phyloP scores from a whole-genome alignment of 2,329 filamentous ascomycete species.

The Trichophyton simii region DNA sequence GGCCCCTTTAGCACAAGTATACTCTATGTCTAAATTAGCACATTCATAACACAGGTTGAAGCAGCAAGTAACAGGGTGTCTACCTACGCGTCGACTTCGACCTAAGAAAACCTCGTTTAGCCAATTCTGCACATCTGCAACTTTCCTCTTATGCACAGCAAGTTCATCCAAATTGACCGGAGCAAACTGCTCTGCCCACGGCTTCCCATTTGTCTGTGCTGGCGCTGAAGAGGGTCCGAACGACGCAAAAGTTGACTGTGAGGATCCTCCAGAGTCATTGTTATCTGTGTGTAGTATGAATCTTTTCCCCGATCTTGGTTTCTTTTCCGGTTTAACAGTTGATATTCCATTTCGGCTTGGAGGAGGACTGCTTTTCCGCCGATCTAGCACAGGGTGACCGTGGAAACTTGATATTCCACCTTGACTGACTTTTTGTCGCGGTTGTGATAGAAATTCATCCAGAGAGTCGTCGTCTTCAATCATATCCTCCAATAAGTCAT shows the following conservation, averaged over 20 bases:
- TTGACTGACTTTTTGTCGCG: background rate
- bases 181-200: slow-evolving; percentile 79
- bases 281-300: slow-evolving; percentile 17
- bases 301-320: slow-evolving; percentile 16
- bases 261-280: background rate
- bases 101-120: slow-evolving; percentile 61
- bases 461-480: slow-evolving; percentile 14
- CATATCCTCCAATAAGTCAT: slow-evolving; percentile 27
- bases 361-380: slow-evolving; percentile 7
- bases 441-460: background rate
- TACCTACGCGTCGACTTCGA: slow-evolving; percentile 28
- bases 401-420: background rate
- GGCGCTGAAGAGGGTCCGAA: background rate
- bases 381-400: slow-evolving; percentile 6
- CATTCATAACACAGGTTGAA: background rate
- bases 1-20: slow-evolving; percentile 78
- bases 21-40: slow-evolving; percentile 41
- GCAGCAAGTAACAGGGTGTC: background rate
- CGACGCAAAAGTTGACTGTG: background rate
- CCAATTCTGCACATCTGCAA: slow-evolving; percentile 74
- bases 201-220: slow-evolving; percentile 33
- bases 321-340: slow-evolving; percentile 9
- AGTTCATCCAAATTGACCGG: slow-evolving; percentile 67
- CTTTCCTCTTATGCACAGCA: slow-evolving; percentile 89
- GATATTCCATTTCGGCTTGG: slow-evolving; percentile 6